A percentile compares a stretch with the other conserved stretches of the same genome.
These are phyloP conservation scores for Catunica adiposa DNA, from an alignment of 2,329 filamentous ascomycete species.

Conservation along the genomic window DNA sequence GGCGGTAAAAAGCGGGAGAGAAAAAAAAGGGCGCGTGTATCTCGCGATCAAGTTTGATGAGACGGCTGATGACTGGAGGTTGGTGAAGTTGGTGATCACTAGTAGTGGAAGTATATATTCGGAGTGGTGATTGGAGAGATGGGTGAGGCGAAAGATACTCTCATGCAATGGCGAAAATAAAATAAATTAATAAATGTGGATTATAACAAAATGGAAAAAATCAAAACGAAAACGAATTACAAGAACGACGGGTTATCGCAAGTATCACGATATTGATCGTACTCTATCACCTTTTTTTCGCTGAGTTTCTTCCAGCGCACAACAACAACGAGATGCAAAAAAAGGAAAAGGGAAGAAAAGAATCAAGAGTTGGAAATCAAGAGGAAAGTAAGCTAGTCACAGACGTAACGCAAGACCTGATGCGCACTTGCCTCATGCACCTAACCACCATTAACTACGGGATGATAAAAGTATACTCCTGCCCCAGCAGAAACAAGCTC, in stretches of 20 bases:
- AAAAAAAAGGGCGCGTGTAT: too few relatives aligned
- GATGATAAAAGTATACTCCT: neutral
- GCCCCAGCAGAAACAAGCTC: conserved; percentile 25
- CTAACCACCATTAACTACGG: too few relatives aligned
- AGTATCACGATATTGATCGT: neutral
- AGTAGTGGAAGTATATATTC: conserved; percentile 10
- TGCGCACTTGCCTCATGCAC: neutral
- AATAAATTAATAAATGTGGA: neutral
- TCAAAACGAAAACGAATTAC: neutral
- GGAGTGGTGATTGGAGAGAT: neutral
- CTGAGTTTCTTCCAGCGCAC: neutral
- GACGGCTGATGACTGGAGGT: neutral
- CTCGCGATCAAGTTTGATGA: too few relatives aligned
- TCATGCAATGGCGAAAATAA: conserved; percentile 13
- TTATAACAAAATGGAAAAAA: neutral
- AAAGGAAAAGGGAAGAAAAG: neutral
- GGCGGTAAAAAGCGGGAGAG: conserved; percentile 18
- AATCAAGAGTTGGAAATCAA: neutral
- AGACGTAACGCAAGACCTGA: too few relatives aligned
- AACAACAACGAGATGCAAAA: neutral
- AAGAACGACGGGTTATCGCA: neutral
- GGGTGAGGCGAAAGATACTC: conserved; percentile 14
- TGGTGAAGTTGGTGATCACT: neutral
- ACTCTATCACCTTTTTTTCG: neutral
- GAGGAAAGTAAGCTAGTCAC: neutral